Base-by-base conservation (phyloP, 306 rosid genomes). In the Quercus dentata region DNA sequence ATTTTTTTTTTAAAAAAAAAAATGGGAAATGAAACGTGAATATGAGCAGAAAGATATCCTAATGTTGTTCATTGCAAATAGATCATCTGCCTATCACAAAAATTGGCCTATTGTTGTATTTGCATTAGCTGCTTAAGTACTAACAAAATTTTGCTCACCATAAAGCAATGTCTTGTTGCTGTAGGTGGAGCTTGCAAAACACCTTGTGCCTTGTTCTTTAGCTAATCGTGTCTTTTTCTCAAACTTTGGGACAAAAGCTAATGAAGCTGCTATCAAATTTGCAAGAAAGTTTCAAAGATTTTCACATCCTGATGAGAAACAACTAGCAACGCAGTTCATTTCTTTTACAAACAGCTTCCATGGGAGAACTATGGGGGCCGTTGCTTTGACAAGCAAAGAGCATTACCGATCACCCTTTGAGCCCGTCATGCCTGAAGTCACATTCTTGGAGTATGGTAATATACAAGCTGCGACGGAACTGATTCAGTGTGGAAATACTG, bases 351-450 rank as follows among this genome's bases (percentile, higher is more conserved):
- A 91, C 73, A 76, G 90, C 84, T 95, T 92, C 82, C 99, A 95
- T 76, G 99, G 98, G 69, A 90, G 99, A 85, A 95, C 99, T 64
- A 56, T 91, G 87, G 99, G 97, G 21, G 83, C 97, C 51, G 90
- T 92, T 76, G 99, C 99, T 77, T 89, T 95, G 87, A 95, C 99
- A 35, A 95, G 99, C 84, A 95, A 95, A 85, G 89, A 84, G 86
- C 83, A 91, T 72, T 95, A 95, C 79, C 82, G 98, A 74, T 51
- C 94, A 49, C 97, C 96, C 23, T 95, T 92, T 79, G 97, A 92
- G 79, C 98, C 99, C 27, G 90, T 92, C 76, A 91, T 95, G 99
- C 97, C 98, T 1, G 97, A 96, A 71, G 97, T 95, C 65, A 85
- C 84, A 52, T 95, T 95, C 82, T 71, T 89, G 62, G 97, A 93